Base-by-base conservation (phyloP, 2,329 filamentous ascomycete genomes). In the Dothistroma septosporum region DNA sequence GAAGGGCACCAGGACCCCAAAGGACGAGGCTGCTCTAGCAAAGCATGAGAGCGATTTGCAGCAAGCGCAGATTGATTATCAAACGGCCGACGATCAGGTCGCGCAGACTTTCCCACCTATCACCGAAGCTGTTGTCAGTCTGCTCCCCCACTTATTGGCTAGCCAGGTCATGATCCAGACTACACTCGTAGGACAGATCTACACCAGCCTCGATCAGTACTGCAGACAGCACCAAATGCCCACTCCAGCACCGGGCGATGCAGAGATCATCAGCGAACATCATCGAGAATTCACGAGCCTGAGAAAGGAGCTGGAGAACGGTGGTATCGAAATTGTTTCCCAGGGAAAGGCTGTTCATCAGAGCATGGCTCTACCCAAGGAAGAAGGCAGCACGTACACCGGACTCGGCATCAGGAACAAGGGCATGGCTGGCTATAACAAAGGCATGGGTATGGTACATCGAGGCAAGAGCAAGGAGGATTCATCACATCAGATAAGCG, bases 121-220 rank as follows among this genome's bases (percentile, higher is more conserved):
- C 9, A 85, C 92, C 56, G 77, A 83, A 2, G 86, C 88, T 10
- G 82, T 87, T 4, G 90, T 91, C 71, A 87, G 83, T 24, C 78
- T 95, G n/a, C 81, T 93, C 12, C 89, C 90, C 31, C 85, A 86
- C 56, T 79, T 95, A 21, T 80, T 92, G 11, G 82, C 83, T 46
- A 82, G 83, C 37, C 87, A 92, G 69, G 85, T 93, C 49, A 81
- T 88, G 70, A 86, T 92, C 31, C 90, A 93, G 74, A 92, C 92
- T 72, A 84, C 86, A 52, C 79, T 94, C 55, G 83, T 94, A 5
- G 90, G 86, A 0, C 82, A 92, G 63, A 86, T 91, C 67, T 94
- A 94, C 75, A 94, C 90, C 0, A 81, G 86, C 4, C 77, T 93
- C 7, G 86, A 92, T 72, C 85, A 83, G 59, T 94, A 88, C 74